A percentile compares a stretch with the other conserved stretches of the same genome.
Conservation (phyloP, 306 rosid genomes). For the Hippophae gyantsensis region DNA sequence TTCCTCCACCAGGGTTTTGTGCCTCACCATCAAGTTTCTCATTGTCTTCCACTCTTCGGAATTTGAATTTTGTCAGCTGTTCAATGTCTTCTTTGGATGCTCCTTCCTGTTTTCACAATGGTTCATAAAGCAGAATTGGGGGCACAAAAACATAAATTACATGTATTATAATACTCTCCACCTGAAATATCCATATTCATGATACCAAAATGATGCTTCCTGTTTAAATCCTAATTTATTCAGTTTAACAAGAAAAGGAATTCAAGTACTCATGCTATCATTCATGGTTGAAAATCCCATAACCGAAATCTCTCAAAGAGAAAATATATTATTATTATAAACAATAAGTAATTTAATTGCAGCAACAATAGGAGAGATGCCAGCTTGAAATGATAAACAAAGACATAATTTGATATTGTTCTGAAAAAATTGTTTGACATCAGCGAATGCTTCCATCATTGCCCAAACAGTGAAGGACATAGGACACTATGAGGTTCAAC, state of each 20-base stretch:
- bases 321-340: too few relatives aligned
- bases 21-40: slow-evolving; percentile 43
- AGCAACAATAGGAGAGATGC: too few relatives aligned
- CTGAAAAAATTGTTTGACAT: background rate
- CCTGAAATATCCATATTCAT: too few relatives aligned
- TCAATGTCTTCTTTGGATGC: slow-evolving; percentile 94
- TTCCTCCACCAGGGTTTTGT: slow-evolving; percentile 62
- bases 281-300: too few relatives aligned
- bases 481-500: background rate
- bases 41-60: slow-evolving; percentile 32
- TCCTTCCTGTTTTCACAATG: slow-evolving; percentile 61
- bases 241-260: too few relatives aligned
- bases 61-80: slow-evolving; percentile 68
- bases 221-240: too few relatives aligned
- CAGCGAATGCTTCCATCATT: background rate
- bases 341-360: too few relatives aligned
- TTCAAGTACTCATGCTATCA: too few relatives aligned
- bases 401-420: background rate
- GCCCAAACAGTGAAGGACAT: background rate
- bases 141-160: background rate
- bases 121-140: background rate
- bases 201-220: too few relatives aligned
- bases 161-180: background rate
- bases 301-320: too few relatives aligned
- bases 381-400: too few relatives aligned